A percentile compares a stretch with the other conserved stretches of the same genome.
phyloP scores from a whole-genome alignment of 495 filamentous ascomycete species.

The Antarctomyces pellizariae region DNA sequence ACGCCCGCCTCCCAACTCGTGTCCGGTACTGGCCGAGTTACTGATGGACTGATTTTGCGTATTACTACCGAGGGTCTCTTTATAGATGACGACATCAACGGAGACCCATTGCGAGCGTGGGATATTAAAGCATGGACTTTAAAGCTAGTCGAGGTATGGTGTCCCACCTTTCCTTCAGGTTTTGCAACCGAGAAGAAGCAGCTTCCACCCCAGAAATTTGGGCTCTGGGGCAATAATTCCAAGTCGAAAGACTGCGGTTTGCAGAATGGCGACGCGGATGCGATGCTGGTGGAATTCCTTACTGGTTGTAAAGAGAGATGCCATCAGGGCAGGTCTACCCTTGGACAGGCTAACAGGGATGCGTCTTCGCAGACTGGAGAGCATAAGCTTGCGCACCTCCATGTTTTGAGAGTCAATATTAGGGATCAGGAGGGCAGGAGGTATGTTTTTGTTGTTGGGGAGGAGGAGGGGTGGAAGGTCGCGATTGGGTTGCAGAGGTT shows the following conservation, averaged over 20 bases:
- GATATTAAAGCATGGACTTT: conserved; percentile 96
- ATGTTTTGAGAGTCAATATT: conserved; percentile 61
- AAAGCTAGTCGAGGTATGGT: conserved; percentile 80
- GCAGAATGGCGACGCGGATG: conserved; percentile 36
- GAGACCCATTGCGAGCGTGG: conserved; percentile 82
- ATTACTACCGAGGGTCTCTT: conserved; percentile 84
- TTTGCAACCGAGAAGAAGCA: conserved; percentile 16
- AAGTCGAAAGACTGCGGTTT: conserved; percentile 15
- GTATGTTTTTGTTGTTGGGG: conserved; percentile 60
- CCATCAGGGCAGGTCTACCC: too few relatives aligned
- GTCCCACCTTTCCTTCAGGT: conserved; percentile 18
- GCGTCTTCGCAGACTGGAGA: conserved; percentile 23
- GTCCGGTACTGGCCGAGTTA: conserved; percentile 48
- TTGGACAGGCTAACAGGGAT: conserved; percentile 9
- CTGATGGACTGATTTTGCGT: conserved; percentile 64
- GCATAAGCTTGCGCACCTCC: conserved; percentile 29
- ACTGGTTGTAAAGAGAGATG: conserved; percentile 39
- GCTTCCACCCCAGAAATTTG: conserved; percentile 10
- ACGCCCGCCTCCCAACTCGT: conserved; percentile 65
- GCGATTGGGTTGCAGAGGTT: conserved; percentile 56
- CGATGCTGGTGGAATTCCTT: conserved; percentile 30
- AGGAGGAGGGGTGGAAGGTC: conserved; percentile 87
- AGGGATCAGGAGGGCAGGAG: conserved; percentile 65
- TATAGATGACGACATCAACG: conserved; percentile 81
- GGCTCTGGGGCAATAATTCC: conserved; percentile 15